Evolutionary conservation across 75 land plant genomes (phyloP), one percentile per base, ranked within the genome.

Genomic region (Cryptomeria japonica): DNA sequence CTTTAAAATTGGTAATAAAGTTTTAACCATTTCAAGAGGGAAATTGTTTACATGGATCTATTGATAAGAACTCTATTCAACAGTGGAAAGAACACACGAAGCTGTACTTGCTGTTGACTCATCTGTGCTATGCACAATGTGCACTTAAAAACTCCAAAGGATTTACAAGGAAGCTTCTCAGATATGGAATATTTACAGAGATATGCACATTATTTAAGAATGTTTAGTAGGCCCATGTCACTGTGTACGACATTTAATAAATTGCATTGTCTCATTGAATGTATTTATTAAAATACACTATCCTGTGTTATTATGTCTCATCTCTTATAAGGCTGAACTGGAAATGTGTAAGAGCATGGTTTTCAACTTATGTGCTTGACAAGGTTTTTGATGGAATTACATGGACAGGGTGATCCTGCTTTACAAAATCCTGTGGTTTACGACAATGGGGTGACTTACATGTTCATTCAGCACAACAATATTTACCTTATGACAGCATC

Each of bases 391-490:
- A 82, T 82, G 84, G 47, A n/a, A 82, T 10, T 13, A 28, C 46
- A 46, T 82, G 44, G 44, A 10, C 91, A 98, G 99, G 96, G 94
- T 61, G 99, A 98, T 92, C 93, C 97, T 15, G 89, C 94, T 80
- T 91, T 97, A 11, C 96, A 96, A 68, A 93, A 96, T 86, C 99
- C 99, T 22, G 99, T 98, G 41, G 94, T 98, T 7, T 91, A 92
- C 87, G 99, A 98, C 84, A 90, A 94, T 93, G 99, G 99, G 80
- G 93, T 98, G 18, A 95, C 95, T 34, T 98, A 96, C 88, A 93
- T 98, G 96, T 98, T 95, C 87, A 95, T 98, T 86, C 99, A 98
- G 87, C 96, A 98, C 91, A 97, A 94, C 85, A 98, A 98, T 90
- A 95, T 98, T 14, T 98, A 95, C 89, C 86, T 98, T 78, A 94